Evolutionary conservation across 2,329 filamentous ascomycete species (phyloP).

Genomic region (Teratosphaeria epicoccoides): DNA sequence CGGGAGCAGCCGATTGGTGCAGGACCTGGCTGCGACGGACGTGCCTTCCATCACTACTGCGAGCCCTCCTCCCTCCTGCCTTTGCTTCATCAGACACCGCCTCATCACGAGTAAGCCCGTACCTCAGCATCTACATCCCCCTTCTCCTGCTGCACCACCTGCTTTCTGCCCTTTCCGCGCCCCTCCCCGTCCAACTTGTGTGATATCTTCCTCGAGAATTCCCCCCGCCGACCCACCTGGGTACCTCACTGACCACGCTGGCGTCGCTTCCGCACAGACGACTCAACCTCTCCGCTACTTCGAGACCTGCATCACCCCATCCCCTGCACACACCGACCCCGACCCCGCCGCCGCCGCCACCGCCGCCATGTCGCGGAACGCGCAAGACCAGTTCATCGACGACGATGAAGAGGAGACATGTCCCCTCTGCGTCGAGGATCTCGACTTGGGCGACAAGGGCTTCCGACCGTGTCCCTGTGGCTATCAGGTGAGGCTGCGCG

Average conservation of each 20-base stretch:
- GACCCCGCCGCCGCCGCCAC: slow-evolving; percentile 12
- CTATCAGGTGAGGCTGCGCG: slow-evolving; percentile 63
- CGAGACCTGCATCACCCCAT: neutral
- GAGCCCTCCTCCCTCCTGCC: neutral
- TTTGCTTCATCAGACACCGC: neutral
- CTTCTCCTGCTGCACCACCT: neutral
- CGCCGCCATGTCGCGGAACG: slow-evolving; percentile 36
- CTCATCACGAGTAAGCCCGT: too few species aligned
- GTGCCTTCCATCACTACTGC: neutral
- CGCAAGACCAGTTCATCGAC: slow-evolving; percentile 45
- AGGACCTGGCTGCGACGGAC: neutral
- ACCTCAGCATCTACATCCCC: neutral
- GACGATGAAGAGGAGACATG: slow-evolving; percentile 51
- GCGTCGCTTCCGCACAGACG: neutral
- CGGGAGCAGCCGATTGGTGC: neutral
- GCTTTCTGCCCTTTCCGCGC: neutral
- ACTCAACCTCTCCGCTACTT: neutral
- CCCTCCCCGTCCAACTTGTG: too few species aligned
- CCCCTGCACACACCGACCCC: neutral
- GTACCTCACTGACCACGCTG: neutral
- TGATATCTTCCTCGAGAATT: too few species aligned
- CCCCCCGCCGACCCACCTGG: too few species aligned
- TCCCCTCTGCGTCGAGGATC: slow-evolving; percentile 96
- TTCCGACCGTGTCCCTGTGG: slow-evolving; percentile 95
- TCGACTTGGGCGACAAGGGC: slow-evolving; percentile 93